Conservation (phyloP, 2,329 filamentous ascomycete species). For the Claviceps maximensis region DNA sequence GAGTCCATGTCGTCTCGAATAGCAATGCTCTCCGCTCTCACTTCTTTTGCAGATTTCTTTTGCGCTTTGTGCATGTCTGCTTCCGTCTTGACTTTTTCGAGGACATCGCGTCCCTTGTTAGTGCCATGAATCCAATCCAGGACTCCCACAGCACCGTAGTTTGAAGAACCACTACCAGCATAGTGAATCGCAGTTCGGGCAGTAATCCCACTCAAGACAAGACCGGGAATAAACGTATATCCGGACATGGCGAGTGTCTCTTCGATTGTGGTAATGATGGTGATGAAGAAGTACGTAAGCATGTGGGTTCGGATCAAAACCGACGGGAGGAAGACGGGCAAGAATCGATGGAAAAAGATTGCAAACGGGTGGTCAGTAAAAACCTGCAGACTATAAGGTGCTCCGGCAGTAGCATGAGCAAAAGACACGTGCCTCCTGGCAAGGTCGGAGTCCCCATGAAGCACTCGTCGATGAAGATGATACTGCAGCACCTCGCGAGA, state of each 20-base stretch:
- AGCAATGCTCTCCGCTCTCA: constrained; percentile 20
- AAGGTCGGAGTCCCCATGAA: constrained; percentile 40
- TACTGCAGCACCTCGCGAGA: constrained; percentile 53
- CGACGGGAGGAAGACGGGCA: constrained; percentile 54
- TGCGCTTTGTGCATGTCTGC: constrained; percentile 42
- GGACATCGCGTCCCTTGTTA: constrained; percentile 34
- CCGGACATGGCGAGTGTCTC: constrained; percentile 56
- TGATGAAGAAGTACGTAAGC: constrained; percentile 56
- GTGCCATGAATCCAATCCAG: constrained; percentile 50
- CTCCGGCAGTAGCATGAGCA: constrained; percentile 39
- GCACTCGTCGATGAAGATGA: constrained; percentile 55
- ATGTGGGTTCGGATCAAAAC: constrained; percentile 55
- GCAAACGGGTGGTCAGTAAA: constrained; percentile 57
- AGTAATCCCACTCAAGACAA: constrained; percentile 38
- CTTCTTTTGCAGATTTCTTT: constrained; percentile 23
- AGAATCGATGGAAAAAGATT: constrained; percentile 47
- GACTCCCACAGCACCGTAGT: constrained; percentile 49
- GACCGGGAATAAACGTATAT: constrained; percentile 45
- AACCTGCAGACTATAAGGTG: constrained; percentile 48
- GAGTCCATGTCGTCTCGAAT: constrained; percentile 16
- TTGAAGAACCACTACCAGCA: constrained; percentile 39
- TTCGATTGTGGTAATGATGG: constrained; percentile 49
- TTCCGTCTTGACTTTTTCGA: constrained; percentile 41
- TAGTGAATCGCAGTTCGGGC: constrained; percentile 29
- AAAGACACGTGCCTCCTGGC: constrained; percentile 29